Conservation (phyloP, 805 yeast species). For the Cyberlindnera japonica region DNA sequence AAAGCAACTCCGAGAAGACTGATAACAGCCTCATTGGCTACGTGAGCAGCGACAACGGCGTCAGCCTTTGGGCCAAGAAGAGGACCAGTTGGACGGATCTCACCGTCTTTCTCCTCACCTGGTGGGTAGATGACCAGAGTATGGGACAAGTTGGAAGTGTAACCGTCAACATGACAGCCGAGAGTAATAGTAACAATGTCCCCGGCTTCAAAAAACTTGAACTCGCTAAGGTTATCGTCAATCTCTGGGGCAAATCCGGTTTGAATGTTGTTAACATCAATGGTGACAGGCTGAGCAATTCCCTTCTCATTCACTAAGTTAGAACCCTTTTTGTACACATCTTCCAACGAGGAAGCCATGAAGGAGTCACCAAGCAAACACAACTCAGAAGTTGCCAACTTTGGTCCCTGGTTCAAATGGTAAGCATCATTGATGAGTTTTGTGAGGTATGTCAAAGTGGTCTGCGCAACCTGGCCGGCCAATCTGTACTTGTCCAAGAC, state of each 20-base stretch:
- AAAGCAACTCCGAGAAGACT: slow-evolving; percentile 69
- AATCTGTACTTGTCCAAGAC: slow-evolving; percentile 79
- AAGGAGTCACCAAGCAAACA: slow-evolving; percentile 82
- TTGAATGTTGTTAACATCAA: slow-evolving; percentile 77
- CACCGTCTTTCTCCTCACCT: slow-evolving; percentile 38
- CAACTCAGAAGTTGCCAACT: slow-evolving; percentile 55
- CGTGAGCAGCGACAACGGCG: slow-evolving; percentile 81
- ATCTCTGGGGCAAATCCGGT: slow-evolving; percentile 85
- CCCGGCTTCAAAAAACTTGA: slow-evolving; percentile 56
- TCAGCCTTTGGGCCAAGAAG: slow-evolving; percentile 83
- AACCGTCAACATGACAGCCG: slow-evolving; percentile 95
- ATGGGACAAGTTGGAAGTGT: slow-evolving; percentile 82
- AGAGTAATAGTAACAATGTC: slow-evolving; percentile 81
- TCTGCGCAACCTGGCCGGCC: slow-evolving; percentile 87
- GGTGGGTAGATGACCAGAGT: slow-evolving; percentile 81
- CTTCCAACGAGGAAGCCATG: slow-evolving; percentile 54
- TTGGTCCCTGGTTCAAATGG: slow-evolving; percentile 46
- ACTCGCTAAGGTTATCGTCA: slow-evolving; percentile 46
- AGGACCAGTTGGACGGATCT: slow-evolving; percentile 64
- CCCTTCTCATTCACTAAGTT: slow-evolving; percentile 79
- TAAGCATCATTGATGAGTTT: slow-evolving; percentile 69
- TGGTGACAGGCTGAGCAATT: slow-evolving; percentile 85
- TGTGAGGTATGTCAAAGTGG: slow-evolving; percentile 64
- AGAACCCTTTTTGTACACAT: slow-evolving; percentile 49
- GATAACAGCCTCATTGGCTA: slow-evolving; percentile 85